phyloP scores from a whole-genome alignment of 495 filamentous ascomycete genomes.

The Hypoxylon trugodes region DNA sequence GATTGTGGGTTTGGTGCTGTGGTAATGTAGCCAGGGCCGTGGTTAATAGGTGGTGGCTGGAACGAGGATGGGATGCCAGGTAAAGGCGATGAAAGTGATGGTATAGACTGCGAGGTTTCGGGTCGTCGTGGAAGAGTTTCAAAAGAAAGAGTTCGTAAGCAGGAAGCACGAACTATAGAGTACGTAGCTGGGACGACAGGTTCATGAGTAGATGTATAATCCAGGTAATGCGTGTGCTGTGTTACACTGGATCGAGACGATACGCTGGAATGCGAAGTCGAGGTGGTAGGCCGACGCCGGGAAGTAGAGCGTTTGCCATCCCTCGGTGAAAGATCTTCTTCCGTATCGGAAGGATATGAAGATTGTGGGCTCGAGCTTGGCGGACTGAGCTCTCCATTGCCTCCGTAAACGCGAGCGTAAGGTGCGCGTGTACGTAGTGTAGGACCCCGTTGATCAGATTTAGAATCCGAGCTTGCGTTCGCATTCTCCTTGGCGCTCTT shows the following conservation, averaged over 20 bases:
- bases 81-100: conserved; percentile 30
- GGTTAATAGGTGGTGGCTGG: conserved; percentile 45
- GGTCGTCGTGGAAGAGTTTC: conserved; percentile 80
- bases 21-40: conserved; percentile 42
- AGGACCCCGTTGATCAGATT: conserved; percentile 49
- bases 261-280: conserved; percentile 54
- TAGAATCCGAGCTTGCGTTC: conserved; percentile 35
- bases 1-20: conserved; percentile 47
- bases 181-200: conserved; percentile 79
- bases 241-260: conserved; percentile 59
- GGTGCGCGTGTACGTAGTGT: conserved; percentile 59
- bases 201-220: conserved; percentile 86
- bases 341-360: conserved; percentile 55
- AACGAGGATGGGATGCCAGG: conserved; percentile 33
- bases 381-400: conserved; percentile 49
- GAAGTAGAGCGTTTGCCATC: conserved; percentile 14
- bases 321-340: conserved; percentile 49
- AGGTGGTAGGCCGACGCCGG: conserved; percentile 39
- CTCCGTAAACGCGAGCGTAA: conserved; percentile 56
- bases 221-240: conserved; percentile 81
- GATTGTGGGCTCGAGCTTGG: conserved; percentile 51
- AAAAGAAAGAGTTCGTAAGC: conserved; percentile 84
- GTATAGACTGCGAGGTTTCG: conserved; percentile 39
- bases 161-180: conserved; percentile 83
- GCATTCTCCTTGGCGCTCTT: conserved; percentile 37